Conservation (phyloP, 2,329 filamentous ascomycete species). For the Sclerotinia borealis region DNA sequence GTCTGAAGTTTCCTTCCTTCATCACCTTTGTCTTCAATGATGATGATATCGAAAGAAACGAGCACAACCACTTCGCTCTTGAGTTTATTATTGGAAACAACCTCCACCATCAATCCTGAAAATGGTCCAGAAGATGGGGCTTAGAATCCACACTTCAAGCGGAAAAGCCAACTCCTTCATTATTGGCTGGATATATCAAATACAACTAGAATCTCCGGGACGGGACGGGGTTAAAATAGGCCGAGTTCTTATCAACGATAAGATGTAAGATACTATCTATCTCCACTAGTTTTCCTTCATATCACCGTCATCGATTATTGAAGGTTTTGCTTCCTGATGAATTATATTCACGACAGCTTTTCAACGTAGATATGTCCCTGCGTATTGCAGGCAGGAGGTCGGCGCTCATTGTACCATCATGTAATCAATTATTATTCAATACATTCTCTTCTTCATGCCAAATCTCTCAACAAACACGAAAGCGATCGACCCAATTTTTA, state of each 20-base stretch:
- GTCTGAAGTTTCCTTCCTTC: neutral
- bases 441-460: neutral
- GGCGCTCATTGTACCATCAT: constrained; percentile 13
- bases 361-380: constrained; percentile 27
- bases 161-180: no score
- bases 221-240: neutral
- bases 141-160: neutral
- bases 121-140: no score
- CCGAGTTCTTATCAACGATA: constrained; percentile 4
- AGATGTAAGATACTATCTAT: neutral
- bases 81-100: neutral
- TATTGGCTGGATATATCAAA: neutral
- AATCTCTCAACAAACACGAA: constrained; percentile 5
- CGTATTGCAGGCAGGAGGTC: constrained; percentile 24
- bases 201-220: no score
- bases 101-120: neutral
- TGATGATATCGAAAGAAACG: no score
- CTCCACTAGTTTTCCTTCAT: neutral
- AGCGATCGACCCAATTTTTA: constrained; percentile 6
- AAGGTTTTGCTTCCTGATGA: constrained; percentile 2
- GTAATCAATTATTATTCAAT: constrained; percentile 5
- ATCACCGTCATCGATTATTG: constrained; percentile 6
- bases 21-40: neutral
- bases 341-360: neutral
- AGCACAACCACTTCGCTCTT: neutral